A percentile compares a stretch with the other conserved stretches of the same genome.
Evolutionary conservation across 2,329 filamentous ascomycete species (phyloP).

Genomic region (Aspergillus amoenus): DNA sequence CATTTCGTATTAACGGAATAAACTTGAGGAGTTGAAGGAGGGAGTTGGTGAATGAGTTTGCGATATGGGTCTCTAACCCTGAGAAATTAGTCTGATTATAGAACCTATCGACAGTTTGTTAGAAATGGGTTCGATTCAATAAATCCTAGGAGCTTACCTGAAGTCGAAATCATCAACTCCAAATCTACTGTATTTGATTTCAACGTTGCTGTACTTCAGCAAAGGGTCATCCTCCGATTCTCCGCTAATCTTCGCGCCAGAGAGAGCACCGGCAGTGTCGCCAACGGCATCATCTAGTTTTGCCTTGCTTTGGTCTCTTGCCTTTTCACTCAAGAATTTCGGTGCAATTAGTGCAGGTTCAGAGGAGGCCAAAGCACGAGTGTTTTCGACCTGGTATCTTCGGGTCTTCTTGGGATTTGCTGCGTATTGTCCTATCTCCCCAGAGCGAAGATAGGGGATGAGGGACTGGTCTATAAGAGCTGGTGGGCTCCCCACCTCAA

Average conservation of each 20-base stretch:
- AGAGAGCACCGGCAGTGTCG: conserved; percentile 65
- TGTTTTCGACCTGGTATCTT: conserved; percentile 82
- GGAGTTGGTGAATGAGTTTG: conserved; percentile 94
- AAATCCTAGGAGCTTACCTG: conserved; percentile 67
- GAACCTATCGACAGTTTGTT: conserved; percentile 57
- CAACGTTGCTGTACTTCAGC: conserved; percentile 85
- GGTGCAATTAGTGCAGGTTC: conserved; percentile 69
- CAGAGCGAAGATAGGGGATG: conserved; percentile 65
- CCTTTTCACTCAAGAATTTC: conserved; percentile 93
- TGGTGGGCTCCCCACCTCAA: conserved; percentile 82
- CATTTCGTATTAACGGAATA: conserved; percentile 81
- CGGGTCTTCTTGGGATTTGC: conserved; percentile 70
- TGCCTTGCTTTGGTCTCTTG: conserved; percentile 59
- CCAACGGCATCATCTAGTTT: conserved; percentile 38
- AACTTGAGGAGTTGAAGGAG: conserved; percentile 90
- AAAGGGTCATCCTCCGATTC: conserved; percentile 79
- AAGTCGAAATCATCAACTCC: conserved; percentile 99
- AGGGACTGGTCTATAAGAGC: conserved; percentile 70
- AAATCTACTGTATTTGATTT: conserved; percentile 99
- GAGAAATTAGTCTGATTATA: conserved; percentile 94
- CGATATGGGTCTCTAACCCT: conserved; percentile 91
- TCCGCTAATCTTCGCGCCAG: conserved; percentile 67
- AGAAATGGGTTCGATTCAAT: background rate
- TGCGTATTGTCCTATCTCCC: conserved; percentile 75
- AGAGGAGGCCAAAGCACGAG: conserved; percentile 61